Conservation (phyloP, 805 yeast genomes). For the Zygoascus tannicola region DNA sequence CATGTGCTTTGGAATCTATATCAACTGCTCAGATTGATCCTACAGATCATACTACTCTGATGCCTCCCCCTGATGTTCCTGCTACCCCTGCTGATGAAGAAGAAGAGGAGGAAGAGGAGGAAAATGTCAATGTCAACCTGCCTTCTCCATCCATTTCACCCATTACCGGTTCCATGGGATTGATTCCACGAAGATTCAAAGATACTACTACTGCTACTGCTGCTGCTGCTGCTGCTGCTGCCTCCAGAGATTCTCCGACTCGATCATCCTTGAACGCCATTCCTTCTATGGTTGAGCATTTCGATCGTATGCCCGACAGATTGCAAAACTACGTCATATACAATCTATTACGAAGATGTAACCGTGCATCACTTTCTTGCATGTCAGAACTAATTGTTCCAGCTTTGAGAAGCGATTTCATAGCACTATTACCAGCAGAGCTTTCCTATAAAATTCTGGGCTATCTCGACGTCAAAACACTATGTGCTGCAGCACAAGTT, state of each 20-base stretch:
- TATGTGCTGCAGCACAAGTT: slow-evolving; percentile 54
- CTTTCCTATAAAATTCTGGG: slow-evolving; percentile 55
- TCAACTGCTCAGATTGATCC: not conserved
- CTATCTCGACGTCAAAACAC: slow-evolving; percentile 52
- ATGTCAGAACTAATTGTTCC: slow-evolving; percentile 42
- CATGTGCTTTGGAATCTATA: not conserved
- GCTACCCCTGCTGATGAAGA: not conserved
- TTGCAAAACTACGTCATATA: slow-evolving; percentile 44
- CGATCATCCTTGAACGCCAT: slow-evolving; percentile 2
- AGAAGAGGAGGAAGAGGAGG: not conserved
- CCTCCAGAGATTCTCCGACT: not conserved
- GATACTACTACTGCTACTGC: not conserved
- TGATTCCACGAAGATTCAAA: not conserved
- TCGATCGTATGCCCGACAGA: slow-evolving; percentile 34
- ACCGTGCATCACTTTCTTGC: slow-evolving; percentile 53
- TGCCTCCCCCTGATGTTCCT: not conserved
- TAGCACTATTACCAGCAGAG: slow-evolving; percentile 66
- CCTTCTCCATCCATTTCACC: slow-evolving; percentile 3
- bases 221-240: not conserved
- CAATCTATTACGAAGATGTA: slow-evolving; percentile 47
- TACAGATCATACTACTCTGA: not conserved
- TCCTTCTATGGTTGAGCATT: slow-evolving; percentile 23
- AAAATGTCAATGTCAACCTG: not conserved
- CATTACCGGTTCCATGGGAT: not conserved
- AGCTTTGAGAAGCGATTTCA: slow-evolving; percentile 63